Conservation (phyloP, 2,329 filamentous ascomycete species). For the Colletotrichum somersetense region DNA sequence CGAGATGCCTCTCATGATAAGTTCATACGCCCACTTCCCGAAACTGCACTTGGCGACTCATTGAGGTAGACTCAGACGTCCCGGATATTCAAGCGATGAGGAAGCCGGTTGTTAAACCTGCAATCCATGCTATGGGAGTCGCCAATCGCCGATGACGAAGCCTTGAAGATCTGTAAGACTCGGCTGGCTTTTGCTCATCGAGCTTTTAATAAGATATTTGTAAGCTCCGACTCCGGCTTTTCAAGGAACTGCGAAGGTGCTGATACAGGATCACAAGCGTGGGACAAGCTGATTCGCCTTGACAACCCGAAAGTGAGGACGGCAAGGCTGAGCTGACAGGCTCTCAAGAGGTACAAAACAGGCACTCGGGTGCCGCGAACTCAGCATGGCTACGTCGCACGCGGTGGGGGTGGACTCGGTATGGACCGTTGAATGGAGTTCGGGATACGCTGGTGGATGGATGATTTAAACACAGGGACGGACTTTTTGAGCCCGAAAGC, state of each 20-base stretch:
- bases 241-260: neutral
- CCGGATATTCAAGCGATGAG: neutral
- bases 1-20: neutral
- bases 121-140: neutral
- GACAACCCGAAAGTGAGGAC: neutral
- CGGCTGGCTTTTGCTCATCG: no score
- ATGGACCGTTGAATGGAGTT: conserved; percentile 10
- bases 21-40: no score
- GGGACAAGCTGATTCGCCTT: neutral
- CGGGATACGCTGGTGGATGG: neutral
- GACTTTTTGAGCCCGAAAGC: neutral
- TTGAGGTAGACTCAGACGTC: neutral
- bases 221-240: neutral
- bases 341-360: neutral
- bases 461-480: neutral
- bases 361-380: neutral
- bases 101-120: neutral
- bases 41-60: neutral
- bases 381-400: neutral
- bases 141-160: neutral
- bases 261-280: neutral
- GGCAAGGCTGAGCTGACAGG: neutral
- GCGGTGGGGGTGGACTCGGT: neutral
- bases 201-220: no score
- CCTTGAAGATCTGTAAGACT: neutral